These are phyloP conservation scores for Psilocybe sp. DNA, from an alignment of 768 basidiomycete species.

Conservation along the genomic window DNA sequence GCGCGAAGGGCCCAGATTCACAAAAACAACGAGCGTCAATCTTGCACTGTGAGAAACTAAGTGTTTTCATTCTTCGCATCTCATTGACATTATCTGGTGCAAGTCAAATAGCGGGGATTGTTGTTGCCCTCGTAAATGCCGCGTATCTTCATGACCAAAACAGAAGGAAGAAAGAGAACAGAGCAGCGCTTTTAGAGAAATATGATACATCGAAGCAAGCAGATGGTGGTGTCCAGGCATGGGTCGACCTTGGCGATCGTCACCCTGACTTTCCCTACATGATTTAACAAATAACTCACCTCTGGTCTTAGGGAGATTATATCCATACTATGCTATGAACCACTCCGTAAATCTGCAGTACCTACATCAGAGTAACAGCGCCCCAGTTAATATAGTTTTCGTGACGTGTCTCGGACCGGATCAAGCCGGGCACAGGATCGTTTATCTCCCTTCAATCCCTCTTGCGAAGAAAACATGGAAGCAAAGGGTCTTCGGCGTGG, in stretches of 20 bases:
- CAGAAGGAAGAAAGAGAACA: constrained; percentile 17
- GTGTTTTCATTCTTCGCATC: background rate
- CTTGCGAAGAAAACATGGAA: no score
- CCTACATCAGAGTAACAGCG: no score
- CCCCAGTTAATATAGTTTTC: no score
- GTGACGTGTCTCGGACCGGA: no score
- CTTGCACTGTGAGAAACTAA: constrained; percentile 27
- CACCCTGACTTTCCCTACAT: constrained; percentile 35
- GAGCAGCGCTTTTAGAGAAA: constrained; percentile 26
- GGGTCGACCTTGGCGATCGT: constrained; percentile 33
- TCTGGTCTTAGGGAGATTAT: no score
- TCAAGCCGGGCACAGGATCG: no score
- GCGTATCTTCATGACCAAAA: constrained; percentile 26
- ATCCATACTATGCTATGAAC: no score
- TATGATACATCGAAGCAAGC: constrained; percentile 24
- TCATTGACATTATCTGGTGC: background rate
- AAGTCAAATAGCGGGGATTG: constrained; percentile 23
- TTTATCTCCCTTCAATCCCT: no score
- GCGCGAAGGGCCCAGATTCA: constrained; percentile 32
- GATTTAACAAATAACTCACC: no score
- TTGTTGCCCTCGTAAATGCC: constrained; percentile 22
- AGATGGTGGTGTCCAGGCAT: constrained; percentile 26
- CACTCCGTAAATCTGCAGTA: no score
- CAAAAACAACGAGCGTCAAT: constrained; percentile 35
- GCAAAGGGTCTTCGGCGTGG: no score